Evolutionary conservation across 1,284 basidiomycete species (phyloP), one percentile per base, ranked within the genome.

Genomic region (Tylopilus sp.): DNA sequence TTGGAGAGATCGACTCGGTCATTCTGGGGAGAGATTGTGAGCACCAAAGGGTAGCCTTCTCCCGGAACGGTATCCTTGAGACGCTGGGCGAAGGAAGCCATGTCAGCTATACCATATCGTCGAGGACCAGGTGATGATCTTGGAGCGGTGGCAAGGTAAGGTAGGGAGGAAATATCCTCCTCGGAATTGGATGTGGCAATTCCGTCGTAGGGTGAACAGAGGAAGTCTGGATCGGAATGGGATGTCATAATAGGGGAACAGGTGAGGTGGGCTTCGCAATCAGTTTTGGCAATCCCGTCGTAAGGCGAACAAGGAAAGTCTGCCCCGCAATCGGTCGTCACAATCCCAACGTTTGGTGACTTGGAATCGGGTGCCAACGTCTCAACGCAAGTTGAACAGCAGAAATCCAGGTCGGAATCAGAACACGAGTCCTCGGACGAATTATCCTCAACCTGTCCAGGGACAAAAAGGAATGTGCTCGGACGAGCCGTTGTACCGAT

Each of bases 401-500:
- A 6, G 15, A 16, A 19, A 19, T 48, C 54, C 1, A 15, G 6
- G 6, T 37, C 37, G 30, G 29, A 18, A 28, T 38, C 18, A 3
- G 23, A 43, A 34, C n/a, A 10, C 21, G 10, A 26, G n/a, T 13
- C 12, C 12, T 43, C 45, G 2, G 41, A 34, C 1, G 12, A 21
- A 5, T 19, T 25, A 15, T 44, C 49, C 10, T 44, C 41, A 0
- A 2, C 3, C 13, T 48, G 35, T 2, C 29, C 48, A 1, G 46
- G 48, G 2, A 60, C 25, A 1, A 19, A 46, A 10, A 63, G 58
- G 34, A 61, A 59, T 2, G 19, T 7, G 8, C 35, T 41, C 0
- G 9, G 8, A 5, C 50, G 60, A 34, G 37, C 9, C 0, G 60
- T 60, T 13, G 48, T 40, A 2, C 56, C 59, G 16, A 63, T 63